Conservation (phyloP, 2,329 filamentous ascomycete genomes). For the Metarhizium robertsii region DNA sequence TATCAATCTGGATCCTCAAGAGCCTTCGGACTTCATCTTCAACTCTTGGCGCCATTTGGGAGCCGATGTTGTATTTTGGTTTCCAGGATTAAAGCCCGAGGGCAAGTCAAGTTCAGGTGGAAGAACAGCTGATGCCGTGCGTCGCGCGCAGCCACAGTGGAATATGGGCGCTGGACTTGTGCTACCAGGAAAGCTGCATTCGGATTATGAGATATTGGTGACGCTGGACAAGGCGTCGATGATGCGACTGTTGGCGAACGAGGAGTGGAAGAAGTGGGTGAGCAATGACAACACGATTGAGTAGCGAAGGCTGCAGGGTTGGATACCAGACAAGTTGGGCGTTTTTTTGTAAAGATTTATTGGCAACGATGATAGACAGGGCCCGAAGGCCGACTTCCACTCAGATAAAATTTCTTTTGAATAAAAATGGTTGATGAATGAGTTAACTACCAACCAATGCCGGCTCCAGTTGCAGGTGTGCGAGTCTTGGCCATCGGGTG, state of each 20-base stretch:
- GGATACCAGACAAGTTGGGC: neutral
- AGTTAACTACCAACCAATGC: too few relatives aligned
- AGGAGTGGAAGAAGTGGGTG: constrained; percentile 19
- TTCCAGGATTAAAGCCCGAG: constrained; percentile 15
- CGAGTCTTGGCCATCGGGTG: too few relatives aligned
- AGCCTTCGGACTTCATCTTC: constrained; percentile 29
- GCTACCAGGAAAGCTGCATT: constrained; percentile 18
- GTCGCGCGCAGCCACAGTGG: constrained; percentile 19
- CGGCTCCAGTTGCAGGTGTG: too few relatives aligned
- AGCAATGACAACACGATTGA: constrained; percentile 6
- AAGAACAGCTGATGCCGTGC: constrained; percentile 19
- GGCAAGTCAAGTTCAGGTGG: neutral
- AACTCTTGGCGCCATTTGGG: constrained; percentile 37
- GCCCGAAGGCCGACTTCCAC: too few relatives aligned
- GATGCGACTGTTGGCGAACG: constrained; percentile 15
- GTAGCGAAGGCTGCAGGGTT: neutral
- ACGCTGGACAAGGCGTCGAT: constrained; percentile 22
- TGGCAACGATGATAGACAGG: neutral
- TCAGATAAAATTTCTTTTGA: too few relatives aligned
- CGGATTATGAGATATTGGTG: constrained; percentile 20
- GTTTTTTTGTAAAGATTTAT: neutral
- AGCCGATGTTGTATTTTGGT: constrained; percentile 27
- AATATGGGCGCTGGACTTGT: constrained; percentile 22
- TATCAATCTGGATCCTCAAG: constrained; percentile 30
- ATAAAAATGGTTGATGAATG: too few relatives aligned